Evolutionary conservation across 139 green algal species (phyloP).

Genomic region (Trebouxia sp.): DNA sequence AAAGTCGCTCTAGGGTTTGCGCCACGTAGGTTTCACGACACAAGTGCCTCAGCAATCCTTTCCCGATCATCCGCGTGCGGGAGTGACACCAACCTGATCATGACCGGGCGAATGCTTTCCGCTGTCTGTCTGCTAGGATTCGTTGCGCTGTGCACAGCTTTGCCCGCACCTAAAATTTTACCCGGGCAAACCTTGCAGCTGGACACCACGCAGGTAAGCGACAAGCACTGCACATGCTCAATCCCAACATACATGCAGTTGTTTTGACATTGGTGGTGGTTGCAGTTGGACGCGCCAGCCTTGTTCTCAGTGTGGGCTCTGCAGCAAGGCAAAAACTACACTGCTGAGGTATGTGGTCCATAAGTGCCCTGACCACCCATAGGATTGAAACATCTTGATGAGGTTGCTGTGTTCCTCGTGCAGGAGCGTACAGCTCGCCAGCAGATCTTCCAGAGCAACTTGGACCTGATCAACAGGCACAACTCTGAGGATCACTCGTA

Average conservation of each 20-base stretch:
- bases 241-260: background rate
- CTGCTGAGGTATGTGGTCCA: background rate
- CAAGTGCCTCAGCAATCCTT: too few relatives aligned
- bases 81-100: background rate
- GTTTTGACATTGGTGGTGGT: background rate
- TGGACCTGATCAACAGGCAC: slow-evolving; percentile 33
- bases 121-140: background rate
- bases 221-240: background rate
- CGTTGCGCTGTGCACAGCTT: background rate
- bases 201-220: background rate
- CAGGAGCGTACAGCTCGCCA: slow-evolving; percentile 7
- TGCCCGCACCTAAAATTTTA: background rate
- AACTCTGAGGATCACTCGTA: slow-evolving; percentile 44
- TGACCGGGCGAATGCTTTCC: background rate
- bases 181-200: slow-evolving; percentile 2
- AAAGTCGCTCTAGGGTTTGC: background rate
- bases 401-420: background rate
- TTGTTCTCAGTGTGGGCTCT: slow-evolving; percentile 9
- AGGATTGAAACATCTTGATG: background rate
- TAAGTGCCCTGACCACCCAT: background rate
- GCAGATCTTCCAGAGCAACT: background rate
- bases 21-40: too few relatives aligned
- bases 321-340: background rate
- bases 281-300: background rate
- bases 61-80: too few relatives aligned